These are phyloP conservation scores for Phanerodontia chrysosporium DNA, from an alignment of 768 basidiomycete species.

Conservation along the genomic window DNA sequence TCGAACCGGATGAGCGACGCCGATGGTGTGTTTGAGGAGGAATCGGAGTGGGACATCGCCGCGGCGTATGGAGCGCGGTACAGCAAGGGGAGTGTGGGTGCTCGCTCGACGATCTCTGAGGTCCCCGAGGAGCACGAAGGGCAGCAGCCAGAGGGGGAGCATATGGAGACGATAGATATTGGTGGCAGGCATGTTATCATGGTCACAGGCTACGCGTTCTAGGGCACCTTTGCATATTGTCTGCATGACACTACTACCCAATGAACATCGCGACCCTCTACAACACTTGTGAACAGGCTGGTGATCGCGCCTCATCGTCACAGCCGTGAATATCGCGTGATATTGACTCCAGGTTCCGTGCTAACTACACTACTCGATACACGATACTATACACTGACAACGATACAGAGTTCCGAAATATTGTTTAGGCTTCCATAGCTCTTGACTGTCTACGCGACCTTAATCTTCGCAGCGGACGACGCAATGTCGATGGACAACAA, in stretches of 20 bases:
- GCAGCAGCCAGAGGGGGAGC: constrained; percentile 2
- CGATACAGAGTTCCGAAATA: not conserved
- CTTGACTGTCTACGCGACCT: constrained; percentile 10
- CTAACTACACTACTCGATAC: not conserved
- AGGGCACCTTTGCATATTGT: not conserved
- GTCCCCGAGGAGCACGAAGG: not conserved
- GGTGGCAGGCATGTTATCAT: constrained; percentile 21
- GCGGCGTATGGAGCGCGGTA: constrained; percentile 16
- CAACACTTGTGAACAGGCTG: not conserved
- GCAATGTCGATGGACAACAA: constrained; percentile 30
- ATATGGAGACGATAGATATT: constrained; percentile 15
- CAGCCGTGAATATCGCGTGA: too few species aligned
- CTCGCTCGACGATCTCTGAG: not conserved
- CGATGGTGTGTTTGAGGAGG: not conserved
- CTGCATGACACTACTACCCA: not conserved
- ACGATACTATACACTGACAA: not conserved
- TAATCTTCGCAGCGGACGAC: constrained; percentile 19
- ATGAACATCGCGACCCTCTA: not conserved
- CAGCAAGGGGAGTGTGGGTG: constrained; percentile 10
- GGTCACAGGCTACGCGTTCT: constrained; percentile 16
- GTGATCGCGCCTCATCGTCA: too few species aligned
- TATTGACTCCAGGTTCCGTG: too few species aligned
- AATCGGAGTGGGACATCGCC: constrained; percentile 22
- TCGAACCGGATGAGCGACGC: constrained; percentile 10
- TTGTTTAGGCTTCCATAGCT: not conserved